Base-by-base conservation (phyloP, 2,329 filamentous ascomycete species). In the Cercospora canescens region DNA sequence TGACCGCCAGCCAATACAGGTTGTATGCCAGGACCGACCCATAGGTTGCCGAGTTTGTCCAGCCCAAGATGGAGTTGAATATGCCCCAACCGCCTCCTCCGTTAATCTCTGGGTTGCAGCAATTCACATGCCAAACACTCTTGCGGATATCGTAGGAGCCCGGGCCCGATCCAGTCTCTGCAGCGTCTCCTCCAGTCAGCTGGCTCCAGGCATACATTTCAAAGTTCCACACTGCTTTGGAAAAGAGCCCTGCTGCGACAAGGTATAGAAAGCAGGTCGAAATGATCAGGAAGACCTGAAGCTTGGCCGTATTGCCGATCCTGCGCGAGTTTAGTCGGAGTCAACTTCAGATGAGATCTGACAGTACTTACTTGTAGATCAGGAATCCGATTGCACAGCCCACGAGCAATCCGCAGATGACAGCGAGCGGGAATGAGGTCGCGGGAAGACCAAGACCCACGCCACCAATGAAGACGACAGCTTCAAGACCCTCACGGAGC, bases 1-100 rank as follows among this genome's bases (percentile, higher is more conserved):
- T 92, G 70, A 92, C 84, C 8, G 67, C 83, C 59, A 95, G 79
- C 93, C 93, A 97, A 81, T 96, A 96, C 16, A 94, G 65, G 76
- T 95, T 96, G 81, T 96, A 96, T 1, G 91, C 89, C 69, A 96
- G 88, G 69, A 96, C 90, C 1, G 91, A 94, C 60, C 93, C 92
- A 73, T 94, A 93, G 1, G 93, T 96, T 5, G 91, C 93, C 12
- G 91, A 92, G 81, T 96, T 96, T 67, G 88, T 87, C 93, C 93
- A 97, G 65, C 93, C 93, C 11, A 96, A 83, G 61, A 96, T 84
- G 65, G 91, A 88, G 73, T 96, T 94, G 83, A 96, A 93, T 70
- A 96, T 88, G 63, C 91, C 92, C 93, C 92, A 96, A 52, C 91
- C 91, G 39, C 89, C 88, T 56, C 90, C 90, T 30, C 91, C 90